phyloP scores from a whole-genome alignment of 2,329 filamentous ascomycete genomes.

The Ceratocystis lukuohia region DNA sequence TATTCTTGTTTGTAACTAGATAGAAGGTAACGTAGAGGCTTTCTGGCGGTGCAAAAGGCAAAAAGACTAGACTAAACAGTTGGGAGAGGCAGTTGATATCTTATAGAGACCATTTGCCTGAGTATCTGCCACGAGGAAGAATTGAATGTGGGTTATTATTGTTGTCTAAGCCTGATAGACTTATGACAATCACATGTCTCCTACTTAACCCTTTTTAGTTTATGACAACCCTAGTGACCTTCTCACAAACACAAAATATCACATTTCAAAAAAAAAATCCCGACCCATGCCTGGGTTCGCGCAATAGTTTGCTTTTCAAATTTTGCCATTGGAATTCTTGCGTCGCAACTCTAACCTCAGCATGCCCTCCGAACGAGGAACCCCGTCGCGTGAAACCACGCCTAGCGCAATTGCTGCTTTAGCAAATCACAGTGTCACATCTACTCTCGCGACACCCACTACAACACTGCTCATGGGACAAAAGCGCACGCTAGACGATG shows the following conservation, averaged over 20 bases:
- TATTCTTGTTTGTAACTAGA: background rate
- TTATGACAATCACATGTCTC: background rate
- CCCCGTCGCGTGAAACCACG: slow-evolving; percentile 14
- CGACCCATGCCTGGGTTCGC: background rate
- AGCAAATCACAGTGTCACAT: background rate
- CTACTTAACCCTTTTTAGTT: background rate
- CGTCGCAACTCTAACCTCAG: background rate
- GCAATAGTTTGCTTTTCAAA: background rate
- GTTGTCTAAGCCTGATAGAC: background rate
- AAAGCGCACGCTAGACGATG: slow-evolving; percentile 54
- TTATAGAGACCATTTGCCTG: background rate
- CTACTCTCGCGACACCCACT: slow-evolving; percentile 22
- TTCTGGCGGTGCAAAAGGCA: background rate
- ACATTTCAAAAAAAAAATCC: background rate
- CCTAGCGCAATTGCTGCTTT: background rate
- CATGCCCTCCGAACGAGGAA: slow-evolving; percentile 13
- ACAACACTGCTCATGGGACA: slow-evolving; percentile 41
- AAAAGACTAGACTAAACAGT: background rate
- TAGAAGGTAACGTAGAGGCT: background rate
- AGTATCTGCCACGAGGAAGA: too few relatives aligned
- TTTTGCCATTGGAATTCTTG: background rate
- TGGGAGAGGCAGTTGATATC: background rate
- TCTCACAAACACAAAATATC: background rate
- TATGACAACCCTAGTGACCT: background rate
- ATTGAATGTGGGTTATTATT: background rate